These are phyloP conservation scores for Pythium dissimile DNA, from an alignment of 352 stramenopile genomes.

Conservation along the genomic window DNA sequence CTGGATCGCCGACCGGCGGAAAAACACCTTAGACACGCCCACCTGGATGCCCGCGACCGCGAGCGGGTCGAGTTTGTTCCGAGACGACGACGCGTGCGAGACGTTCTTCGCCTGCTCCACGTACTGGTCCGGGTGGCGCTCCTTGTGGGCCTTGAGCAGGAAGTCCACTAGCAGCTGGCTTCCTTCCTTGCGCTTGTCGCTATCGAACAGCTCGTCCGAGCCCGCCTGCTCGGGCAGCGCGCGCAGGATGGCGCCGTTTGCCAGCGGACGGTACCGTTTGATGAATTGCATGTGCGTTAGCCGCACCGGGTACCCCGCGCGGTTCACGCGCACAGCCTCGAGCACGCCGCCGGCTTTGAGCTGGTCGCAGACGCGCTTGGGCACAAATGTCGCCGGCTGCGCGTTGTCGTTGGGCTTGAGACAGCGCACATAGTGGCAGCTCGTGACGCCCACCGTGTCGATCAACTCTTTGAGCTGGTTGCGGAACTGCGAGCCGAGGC, in stretches of 20 bases:
- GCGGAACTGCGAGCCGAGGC: conserved; percentile 89
- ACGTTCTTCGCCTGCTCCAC: conserved; percentile 7
- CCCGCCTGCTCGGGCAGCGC: conserved; percentile 53
- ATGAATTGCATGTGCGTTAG: conserved; percentile 92
- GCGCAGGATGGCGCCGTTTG: conserved; percentile 57
- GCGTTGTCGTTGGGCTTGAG: conserved; percentile 98
- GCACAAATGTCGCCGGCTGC: conserved; percentile 71
- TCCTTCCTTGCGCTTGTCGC: conserved; percentile 45
- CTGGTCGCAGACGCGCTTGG: conserved; percentile 95
- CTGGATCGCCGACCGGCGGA: conserved; percentile 79
- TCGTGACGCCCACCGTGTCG: conserved; percentile 91
- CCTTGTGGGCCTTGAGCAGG: conserved; percentile 61
- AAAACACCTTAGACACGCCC: conserved; percentile 78
- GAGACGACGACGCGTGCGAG: conserved; percentile 24
- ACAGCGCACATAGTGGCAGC: conserved; percentile 98
- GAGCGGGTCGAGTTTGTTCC: conserved; percentile 39
- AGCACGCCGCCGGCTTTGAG: conserved; percentile 98
- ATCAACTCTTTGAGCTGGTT: conserved; percentile 91
- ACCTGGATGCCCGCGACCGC: conserved; percentile 72
- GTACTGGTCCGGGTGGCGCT: conserved; percentile 57
- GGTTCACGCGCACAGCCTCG: conserved; percentile 97
- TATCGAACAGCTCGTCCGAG: conserved; percentile 51
- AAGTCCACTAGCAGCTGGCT: conserved; percentile 62
- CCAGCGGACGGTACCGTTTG: conserved; percentile 84
- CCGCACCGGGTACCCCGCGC: conserved; percentile 97